Evolutionary conservation across 148 eudicot species (phyloP).

Genomic region (Spergularia marina): DNA sequence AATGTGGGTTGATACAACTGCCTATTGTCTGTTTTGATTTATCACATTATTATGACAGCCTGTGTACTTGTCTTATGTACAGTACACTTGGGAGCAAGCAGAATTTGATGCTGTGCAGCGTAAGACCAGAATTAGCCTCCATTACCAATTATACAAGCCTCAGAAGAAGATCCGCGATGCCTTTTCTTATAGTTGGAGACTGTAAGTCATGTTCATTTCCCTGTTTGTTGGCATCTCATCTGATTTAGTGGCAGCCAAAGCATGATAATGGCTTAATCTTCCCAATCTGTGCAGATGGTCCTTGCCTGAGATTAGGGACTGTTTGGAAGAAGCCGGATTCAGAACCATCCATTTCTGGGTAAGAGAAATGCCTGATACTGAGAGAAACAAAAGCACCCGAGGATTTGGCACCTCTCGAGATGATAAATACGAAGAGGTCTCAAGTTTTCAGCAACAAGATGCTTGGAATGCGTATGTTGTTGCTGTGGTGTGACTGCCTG

Average conservation of each 20-base stretch:
- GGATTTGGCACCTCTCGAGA: slow-evolving; percentile 76
- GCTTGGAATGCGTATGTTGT: slow-evolving; percentile 97
- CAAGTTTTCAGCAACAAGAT: slow-evolving; percentile 84
- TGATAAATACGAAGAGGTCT: slow-evolving; percentile 76
- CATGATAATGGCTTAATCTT: not conserved
- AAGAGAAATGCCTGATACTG: slow-evolving; percentile 74
- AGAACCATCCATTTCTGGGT: slow-evolving; percentile 82
- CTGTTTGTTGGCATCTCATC: not conserved
- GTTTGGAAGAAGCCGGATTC: slow-evolving; percentile 91
- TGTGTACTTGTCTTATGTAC: slow-evolving; percentile 1
- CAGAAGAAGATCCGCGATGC: slow-evolving; percentile 76
- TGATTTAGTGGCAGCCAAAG: not conserved
- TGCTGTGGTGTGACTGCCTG: slow-evolving; percentile 52
- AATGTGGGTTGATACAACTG: too few relatives aligned
- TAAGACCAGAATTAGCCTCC: slow-evolving; percentile 92
- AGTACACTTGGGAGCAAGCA: slow-evolving; percentile 98
- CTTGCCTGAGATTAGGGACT: slow-evolving; percentile 89
- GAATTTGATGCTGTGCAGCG: slow-evolving; percentile 82
- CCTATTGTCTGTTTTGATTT: not conserved
- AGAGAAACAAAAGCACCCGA: slow-evolving; percentile 46
- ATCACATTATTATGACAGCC: not conserved
- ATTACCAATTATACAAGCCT: slow-evolving; percentile 66
- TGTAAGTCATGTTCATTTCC: slow-evolving; percentile 47
- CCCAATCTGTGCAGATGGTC: slow-evolving; percentile 63
- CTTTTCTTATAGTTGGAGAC: slow-evolving; percentile 96